phyloP scores from a whole-genome alignment of 2,329 filamentous ascomycete species.

The Hymenoscyphus repandus region DNA sequence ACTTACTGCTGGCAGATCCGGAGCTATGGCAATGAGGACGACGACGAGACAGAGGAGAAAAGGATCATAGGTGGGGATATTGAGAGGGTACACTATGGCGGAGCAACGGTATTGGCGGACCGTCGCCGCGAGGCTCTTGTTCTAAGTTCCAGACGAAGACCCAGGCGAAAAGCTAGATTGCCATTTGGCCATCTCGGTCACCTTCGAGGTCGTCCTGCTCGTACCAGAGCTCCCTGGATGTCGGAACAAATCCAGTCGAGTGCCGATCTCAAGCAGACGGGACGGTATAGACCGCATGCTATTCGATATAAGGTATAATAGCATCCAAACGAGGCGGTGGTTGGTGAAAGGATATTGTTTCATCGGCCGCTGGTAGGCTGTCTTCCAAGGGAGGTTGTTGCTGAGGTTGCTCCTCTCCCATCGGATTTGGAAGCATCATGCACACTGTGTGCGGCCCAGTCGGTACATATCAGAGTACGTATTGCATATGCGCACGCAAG shows the following conservation, averaged over 20 bases:
- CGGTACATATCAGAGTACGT: not conserved
- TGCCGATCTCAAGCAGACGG: too few species aligned
- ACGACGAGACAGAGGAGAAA: conserved; percentile 11
- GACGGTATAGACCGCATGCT: too few species aligned
- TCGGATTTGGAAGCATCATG: not conserved
- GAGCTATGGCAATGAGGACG: too few species aligned
- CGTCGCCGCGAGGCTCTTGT: conserved; percentile 20
- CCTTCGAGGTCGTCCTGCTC: too few species aligned
- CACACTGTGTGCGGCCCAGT: not conserved
- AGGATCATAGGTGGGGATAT: conserved; percentile 1
- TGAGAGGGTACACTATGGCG: not conserved
- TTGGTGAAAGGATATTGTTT: too few species aligned
- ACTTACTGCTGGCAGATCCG: too few species aligned
- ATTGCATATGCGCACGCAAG: not conserved
- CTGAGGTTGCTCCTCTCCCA: too few species aligned
- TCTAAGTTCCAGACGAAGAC: conserved; percentile 1
- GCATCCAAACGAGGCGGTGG: too few species aligned
- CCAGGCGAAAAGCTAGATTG: not conserved
- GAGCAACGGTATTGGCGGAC: conserved; percentile 24
- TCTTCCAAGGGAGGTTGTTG: too few species aligned
- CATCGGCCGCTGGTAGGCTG: too few species aligned
- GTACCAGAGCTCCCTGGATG: not conserved
- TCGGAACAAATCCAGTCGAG: not conserved
- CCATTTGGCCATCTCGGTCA: too few species aligned
- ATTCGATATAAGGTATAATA: too few species aligned